A percentile compares a stretch with the other conserved stretches of the same genome.
phyloP scores from a whole-genome alignment of 2,329 filamentous ascomycete species.

The Fusarium concolor region DNA sequence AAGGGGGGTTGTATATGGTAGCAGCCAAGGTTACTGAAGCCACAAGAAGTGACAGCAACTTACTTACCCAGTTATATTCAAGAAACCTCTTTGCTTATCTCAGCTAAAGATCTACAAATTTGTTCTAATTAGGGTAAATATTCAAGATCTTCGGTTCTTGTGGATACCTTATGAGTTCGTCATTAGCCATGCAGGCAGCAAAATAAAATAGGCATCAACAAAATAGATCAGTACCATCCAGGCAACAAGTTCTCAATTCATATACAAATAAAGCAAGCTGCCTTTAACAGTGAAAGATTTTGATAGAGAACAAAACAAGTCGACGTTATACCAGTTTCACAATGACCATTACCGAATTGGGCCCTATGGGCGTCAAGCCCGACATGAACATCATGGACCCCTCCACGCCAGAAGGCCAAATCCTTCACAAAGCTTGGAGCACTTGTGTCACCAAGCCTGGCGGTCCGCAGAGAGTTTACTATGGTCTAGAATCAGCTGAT shows the following conservation, averaged over 20 bases:
- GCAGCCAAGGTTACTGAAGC: too few species aligned
- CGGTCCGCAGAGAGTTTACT: slow-evolving; percentile 10
- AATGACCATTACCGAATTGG: slow-evolving; percentile 24
- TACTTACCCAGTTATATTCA: too few species aligned
- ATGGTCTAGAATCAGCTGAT: slow-evolving; percentile 6
- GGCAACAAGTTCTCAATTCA: background rate
- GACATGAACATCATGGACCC: slow-evolving; percentile 10
- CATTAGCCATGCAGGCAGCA: background rate
- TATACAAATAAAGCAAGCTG: background rate
- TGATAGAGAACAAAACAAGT: background rate
- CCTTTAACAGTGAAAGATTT: background rate
- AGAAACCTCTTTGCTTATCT: too few species aligned
- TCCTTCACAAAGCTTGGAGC: background rate
- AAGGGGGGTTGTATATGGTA: too few species aligned
- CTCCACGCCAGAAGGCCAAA: slow-evolving; percentile 3
- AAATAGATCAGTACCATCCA: background rate
- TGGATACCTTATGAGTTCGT: too few species aligned
- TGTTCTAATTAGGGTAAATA: too few species aligned
- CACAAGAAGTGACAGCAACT: too few species aligned
- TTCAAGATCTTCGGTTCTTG: too few species aligned
- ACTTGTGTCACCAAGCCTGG: slow-evolving; percentile 6
- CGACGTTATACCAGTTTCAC: too few species aligned
- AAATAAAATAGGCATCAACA: background rate
- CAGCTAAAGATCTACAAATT: too few species aligned
- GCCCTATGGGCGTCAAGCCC: slow-evolving; percentile 18